Evolutionary conservation across 345 rosid species (phyloP).

Genomic region (Hypericum androsaemum): DNA sequence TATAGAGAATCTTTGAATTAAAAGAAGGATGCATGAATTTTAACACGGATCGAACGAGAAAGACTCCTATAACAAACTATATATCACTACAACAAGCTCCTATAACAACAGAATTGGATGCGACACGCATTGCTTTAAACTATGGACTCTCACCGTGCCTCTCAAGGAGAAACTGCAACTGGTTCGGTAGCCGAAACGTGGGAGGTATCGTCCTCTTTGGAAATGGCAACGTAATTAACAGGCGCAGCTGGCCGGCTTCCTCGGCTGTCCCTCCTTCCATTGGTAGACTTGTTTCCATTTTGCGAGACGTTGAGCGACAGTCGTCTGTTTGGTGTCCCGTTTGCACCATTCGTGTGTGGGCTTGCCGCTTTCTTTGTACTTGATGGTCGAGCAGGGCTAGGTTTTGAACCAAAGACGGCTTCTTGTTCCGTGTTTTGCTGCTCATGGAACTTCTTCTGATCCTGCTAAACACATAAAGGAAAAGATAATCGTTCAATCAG

Average conservation of each 20-base stretch:
- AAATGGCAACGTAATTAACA: conserved; percentile 43
- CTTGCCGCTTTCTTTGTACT: conserved; percentile 62
- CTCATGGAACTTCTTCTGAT: conserved; percentile 79
- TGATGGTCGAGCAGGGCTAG: conserved; percentile 72
- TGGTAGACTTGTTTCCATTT: conserved; percentile 53
- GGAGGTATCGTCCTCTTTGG: conserved; percentile 65
- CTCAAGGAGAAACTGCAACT: conserved; percentile 60
- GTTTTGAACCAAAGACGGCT: conserved; percentile 43
- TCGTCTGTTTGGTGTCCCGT: conserved; percentile 72
- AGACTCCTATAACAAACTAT: conserved; percentile 10
- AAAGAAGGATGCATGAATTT: no score
- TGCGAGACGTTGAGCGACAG: conserved; percentile 72
- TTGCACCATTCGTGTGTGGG: conserved; percentile 55
- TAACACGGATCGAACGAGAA: conserved; percentile 1
- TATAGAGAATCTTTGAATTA: no score
- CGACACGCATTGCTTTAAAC: no score
- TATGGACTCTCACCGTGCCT: no score
- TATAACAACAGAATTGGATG: conserved; percentile 10
- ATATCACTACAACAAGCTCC: conserved; percentile 19
- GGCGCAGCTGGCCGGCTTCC: conserved; percentile 49
- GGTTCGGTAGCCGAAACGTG: conserved; percentile 59
- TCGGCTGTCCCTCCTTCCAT: conserved; percentile 56
- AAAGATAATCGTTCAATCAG: neutral
- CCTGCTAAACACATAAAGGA: conserved; percentile 25
- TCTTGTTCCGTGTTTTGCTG: conserved; percentile 79